phyloP scores from a whole-genome alignment of 768 basidiomycete species.

The Symmetrospora coprosmae region DNA sequence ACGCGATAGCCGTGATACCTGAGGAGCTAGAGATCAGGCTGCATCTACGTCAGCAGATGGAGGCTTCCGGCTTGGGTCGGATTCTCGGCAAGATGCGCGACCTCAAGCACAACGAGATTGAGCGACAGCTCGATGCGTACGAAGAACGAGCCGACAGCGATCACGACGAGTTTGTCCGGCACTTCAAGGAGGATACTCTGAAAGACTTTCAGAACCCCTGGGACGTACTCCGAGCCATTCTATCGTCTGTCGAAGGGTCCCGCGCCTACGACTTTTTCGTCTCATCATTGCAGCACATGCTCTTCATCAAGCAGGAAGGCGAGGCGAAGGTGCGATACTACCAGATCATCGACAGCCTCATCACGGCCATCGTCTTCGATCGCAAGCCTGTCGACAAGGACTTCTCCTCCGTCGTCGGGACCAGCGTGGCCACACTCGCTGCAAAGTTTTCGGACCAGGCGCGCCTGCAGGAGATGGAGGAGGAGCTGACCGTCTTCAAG shows the following conservation, averaged over 20 bases:
- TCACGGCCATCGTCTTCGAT: constrained; percentile 82
- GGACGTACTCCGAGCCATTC: constrained; percentile 74
- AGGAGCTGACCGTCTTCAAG: constrained; percentile 59
- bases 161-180: constrained; percentile 55
- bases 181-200: constrained; percentile 60
- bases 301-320: constrained; percentile 78
- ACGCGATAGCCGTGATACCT: constrained; percentile 49
- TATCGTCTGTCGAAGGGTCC: constrained; percentile 59
- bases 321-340: constrained; percentile 72
- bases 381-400: constrained; percentile 47
- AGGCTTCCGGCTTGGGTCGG: constrained; percentile 61
- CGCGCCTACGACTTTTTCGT: constrained; percentile 71
- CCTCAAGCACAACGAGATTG: constrained; percentile 53
- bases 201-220: constrained; percentile 62
- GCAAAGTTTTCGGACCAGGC: constrained; percentile 83
- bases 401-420: constrained; percentile 62
- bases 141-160: constrained; percentile 57
- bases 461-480: constrained; percentile 58
- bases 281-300: constrained; percentile 83
- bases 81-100: constrained; percentile 56
- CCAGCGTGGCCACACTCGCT: constrained; percentile 75
- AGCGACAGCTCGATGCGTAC: constrained; percentile 52
- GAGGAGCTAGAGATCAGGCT: constrained; percentile 73
- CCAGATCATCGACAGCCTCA: constrained; percentile 74
- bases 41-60: constrained; percentile 78